Evolutionary conservation across 495 filamentous ascomycete genomes (phyloP), one percentile per base, ranked within the genome.

Genomic region (Tuber magnatum): DNA sequence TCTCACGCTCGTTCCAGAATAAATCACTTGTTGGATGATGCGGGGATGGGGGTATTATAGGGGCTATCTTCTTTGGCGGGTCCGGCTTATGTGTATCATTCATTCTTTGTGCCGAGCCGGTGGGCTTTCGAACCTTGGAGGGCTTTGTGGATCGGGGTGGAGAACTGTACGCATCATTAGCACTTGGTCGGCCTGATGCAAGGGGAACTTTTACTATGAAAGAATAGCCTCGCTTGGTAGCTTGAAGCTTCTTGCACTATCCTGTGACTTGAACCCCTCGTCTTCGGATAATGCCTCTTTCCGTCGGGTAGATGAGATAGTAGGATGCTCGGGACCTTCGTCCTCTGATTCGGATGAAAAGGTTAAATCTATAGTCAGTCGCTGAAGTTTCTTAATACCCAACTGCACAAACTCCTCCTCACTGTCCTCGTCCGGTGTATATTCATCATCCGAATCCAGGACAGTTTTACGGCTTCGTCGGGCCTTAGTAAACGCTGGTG

Each of bases 1-100:
- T 89, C 20, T 88, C 84, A 41, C 90, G 91, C 75, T 90, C 88
- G 73, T 86, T 87, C 94, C 94, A 97, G 83, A 97, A 97, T 20
- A 88, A 88, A 79, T 95, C 93, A 40, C 89, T 87, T 72, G 87
- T 91, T 68, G 90, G 90, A 68, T 90, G 88, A 61, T 81, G 80
- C 20, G 82, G 80, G 2, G 83, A 78, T 1, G 72, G 41, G 40
- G 83, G 84, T 46, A 84, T 79, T 42, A 70, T 68, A n/a, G 77
- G 76, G 3, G 76, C 38, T 56, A 82, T 84, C 70, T 80, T 81
- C 68, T 78, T 81, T 3, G 81, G 81, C 22, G 82, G 83, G 9
- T 71, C 71, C n/a, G 82, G 61, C 32, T 73, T 77, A 18, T 43
- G 72, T 2, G 32, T 16, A 32, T 61, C 41, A 2, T 35, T 18